A percentile compares a stretch with the other conserved stretches of the same genome.
Conservation (phyloP, 768 basidiomycete genomes). For the Gloeopeniophorella convolvens region DNA sequence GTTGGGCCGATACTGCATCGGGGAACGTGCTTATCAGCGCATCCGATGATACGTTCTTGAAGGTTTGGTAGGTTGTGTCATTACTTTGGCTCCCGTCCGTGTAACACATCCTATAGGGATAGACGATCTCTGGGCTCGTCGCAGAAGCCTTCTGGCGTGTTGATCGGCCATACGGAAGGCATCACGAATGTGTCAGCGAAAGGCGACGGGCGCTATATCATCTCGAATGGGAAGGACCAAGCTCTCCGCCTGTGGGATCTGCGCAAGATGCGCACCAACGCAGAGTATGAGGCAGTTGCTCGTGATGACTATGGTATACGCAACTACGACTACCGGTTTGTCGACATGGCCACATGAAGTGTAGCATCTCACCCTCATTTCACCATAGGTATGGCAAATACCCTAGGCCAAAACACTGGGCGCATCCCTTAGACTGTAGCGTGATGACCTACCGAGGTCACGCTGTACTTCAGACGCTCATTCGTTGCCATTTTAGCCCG, state of each 20-base stretch:
- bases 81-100: neutral
- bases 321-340: conserved; percentile 84
- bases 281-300: conserved; percentile 54
- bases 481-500: conserved; percentile 95
- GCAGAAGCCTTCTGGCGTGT: conserved; percentile 80
- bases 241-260: conserved; percentile 89
- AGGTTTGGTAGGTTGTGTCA: conserved; percentile 69
- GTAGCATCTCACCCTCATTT: neutral
- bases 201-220: conserved; percentile 91
- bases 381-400: conserved; percentile 53
- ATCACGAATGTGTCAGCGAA: conserved; percentile 93
- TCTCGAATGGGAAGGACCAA: conserved; percentile 97
- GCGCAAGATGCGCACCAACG: conserved; percentile 79
- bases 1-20: conserved; percentile 90
- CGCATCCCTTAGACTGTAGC: conserved; percentile 86
- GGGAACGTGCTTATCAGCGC: conserved; percentile 94
- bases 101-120: conserved; percentile 34
- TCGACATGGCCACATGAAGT: conserved; percentile 20
- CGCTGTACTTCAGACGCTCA: conserved; percentile 81
- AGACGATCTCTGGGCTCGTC: conserved; percentile 41
- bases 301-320: conserved; percentile 47
- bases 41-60: conserved; percentile 90
- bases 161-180: conserved; percentile 94
- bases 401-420: conserved; percentile 49
- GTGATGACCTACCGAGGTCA: conserved; percentile 97